A percentile compares a stretch with the other conserved stretches of the same genome.
Evolutionary conservation across 345 rosid species (phyloP).

Genomic region (Murraya paniculata): DNA sequence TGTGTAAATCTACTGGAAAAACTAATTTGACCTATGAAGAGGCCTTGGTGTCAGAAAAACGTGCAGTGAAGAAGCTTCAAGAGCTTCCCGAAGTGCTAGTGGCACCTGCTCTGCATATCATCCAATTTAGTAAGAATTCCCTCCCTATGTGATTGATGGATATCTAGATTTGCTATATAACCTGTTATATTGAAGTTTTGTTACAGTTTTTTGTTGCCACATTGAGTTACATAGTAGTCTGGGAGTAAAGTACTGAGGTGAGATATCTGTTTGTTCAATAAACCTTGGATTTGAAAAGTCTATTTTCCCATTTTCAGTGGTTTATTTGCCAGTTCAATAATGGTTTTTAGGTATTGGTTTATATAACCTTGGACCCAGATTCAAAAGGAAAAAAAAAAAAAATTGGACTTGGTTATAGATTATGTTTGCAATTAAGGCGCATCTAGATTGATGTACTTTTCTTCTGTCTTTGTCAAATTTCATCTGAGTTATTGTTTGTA

Average conservation of each 20-base stretch:
- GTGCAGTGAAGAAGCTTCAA: constrained; percentile 67
- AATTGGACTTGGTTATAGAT: not conserved
- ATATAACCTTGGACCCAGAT: too few species aligned
- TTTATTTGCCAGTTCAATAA: not conserved
- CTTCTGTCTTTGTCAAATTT: not conserved
- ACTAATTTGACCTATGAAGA: constrained; percentile 85
- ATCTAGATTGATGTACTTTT: not conserved
- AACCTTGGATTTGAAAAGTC: not conserved
- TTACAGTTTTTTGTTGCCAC: not conserved
- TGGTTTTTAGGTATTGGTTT: not conserved
- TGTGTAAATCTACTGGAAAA: constrained; percentile 82
- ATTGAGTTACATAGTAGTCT: not conserved
- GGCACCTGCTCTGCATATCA: constrained; percentile 57
- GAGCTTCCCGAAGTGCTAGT: constrained; percentile 69
- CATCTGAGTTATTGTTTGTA: not conserved
- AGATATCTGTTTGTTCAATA: not conserved
- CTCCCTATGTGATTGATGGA: not conserved
- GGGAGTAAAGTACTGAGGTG: not conserved
- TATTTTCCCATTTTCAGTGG: not conserved
- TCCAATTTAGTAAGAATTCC: constrained; percentile 77
- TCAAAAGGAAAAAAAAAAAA: too few species aligned
- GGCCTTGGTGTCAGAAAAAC: constrained; percentile 90
- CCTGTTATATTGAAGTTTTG: not conserved
- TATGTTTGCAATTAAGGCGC: not conserved
- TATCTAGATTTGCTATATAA: not conserved